Evolutionary conservation across 495 filamentous ascomycete genomes (phyloP).

Genomic region (Pyrenula massariospora): DNA sequence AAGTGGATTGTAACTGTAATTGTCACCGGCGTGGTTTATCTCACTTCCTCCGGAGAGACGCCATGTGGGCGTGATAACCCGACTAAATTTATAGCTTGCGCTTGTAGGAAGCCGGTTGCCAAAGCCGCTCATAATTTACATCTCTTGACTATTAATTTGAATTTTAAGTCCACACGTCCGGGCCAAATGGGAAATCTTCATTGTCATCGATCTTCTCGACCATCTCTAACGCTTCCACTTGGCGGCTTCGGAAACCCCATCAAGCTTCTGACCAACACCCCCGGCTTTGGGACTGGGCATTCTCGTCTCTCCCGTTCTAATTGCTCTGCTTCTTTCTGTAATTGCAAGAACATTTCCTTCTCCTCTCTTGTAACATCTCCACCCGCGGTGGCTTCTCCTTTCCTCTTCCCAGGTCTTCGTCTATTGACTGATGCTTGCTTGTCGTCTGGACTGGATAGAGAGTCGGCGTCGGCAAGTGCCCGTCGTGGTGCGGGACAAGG

Average conservation of each 20-base stretch:
- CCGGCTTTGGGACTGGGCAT: conserved; percentile 79
- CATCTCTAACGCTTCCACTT: conserved; percentile 6
- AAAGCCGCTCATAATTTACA: no score
- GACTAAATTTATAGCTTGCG: no score
- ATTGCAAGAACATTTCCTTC: conserved; percentile 29
- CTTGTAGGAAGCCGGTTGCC: no score
- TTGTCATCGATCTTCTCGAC: background rate
- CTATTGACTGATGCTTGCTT: conserved; percentile 24
- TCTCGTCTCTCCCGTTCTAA: conserved; percentile 26
- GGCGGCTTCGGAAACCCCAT: conserved; percentile 47
- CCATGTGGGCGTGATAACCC: no score
- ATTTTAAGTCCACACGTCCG: no score
- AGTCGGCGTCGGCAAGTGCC: conserved; percentile 57
- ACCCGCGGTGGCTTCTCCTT: conserved; percentile 1
- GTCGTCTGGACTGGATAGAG: no score
- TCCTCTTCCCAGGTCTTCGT: conserved; percentile 18
- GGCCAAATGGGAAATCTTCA: no score
- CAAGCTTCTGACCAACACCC: conserved; percentile 59
- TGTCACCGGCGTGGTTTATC: no score
- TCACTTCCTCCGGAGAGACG: no score
- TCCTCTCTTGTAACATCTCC: conserved; percentile 22
- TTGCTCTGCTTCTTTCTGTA: conserved; percentile 32
- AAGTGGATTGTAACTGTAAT: no score
- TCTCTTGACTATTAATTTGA: no score
- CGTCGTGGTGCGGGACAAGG: conserved; percentile 81